These are phyloP conservation scores for Penicillium sp. DNA, from an alignment of 2,329 filamentous ascomycete genomes.

Conservation along the genomic window DNA sequence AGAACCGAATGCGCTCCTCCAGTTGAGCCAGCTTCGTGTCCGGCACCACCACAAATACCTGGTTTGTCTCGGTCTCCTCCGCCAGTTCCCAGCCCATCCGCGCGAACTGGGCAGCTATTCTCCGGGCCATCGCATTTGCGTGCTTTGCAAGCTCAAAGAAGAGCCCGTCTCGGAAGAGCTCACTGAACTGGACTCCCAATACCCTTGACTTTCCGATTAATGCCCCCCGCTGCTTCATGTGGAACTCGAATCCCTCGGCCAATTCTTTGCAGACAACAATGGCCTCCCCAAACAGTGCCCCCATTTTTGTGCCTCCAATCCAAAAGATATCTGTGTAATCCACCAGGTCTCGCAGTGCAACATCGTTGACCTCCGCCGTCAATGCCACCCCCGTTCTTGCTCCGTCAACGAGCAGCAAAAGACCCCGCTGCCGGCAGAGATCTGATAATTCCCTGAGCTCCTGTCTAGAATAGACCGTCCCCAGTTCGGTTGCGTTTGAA, in stretches of 20 bases:
- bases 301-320: conserved; percentile 61
- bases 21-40: conserved; percentile 44
- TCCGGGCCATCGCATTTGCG: conserved; percentile 53
- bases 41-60: conserved; percentile 56
- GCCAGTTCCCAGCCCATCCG: conserved; percentile 48
- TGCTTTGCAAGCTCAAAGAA: conserved; percentile 54
- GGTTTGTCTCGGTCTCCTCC: conserved; percentile 57
- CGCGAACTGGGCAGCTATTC: conserved; percentile 51
- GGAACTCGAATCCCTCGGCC: conserved; percentile 56
- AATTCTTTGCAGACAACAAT: conserved; percentile 54
- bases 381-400: conserved; percentile 54
- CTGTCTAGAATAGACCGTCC: conserved; percentile 53
- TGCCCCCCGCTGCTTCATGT: conserved; percentile 58
- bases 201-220: conserved; percentile 57
- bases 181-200: conserved; percentile 56
- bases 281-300: conserved; percentile 57
- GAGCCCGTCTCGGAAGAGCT: conserved; percentile 52
- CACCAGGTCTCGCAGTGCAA: conserved; percentile 52
- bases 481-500: conserved; percentile 58
- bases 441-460: conserved; percentile 51
- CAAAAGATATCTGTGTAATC: conserved; percentile 59
- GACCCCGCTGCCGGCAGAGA: conserved; percentile 47
- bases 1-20: conserved; percentile 53
- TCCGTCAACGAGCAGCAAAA: conserved; percentile 56
- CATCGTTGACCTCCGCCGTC: conserved; percentile 49